Evolutionary conservation across 441 rosid genomes (phyloP).

Genomic region (Corymbia citriodora): DNA sequence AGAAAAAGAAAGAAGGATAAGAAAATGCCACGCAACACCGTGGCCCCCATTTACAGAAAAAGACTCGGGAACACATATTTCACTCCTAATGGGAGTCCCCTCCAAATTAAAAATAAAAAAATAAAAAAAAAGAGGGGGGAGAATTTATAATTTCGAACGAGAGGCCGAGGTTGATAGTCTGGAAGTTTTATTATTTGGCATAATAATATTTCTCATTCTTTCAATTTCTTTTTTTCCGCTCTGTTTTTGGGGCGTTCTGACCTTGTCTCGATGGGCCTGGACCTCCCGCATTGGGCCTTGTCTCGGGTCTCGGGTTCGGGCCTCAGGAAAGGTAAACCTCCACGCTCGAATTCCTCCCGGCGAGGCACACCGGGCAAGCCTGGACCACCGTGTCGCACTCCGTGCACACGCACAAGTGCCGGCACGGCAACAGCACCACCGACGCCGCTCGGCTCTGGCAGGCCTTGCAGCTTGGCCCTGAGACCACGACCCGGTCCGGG

Average conservation of each 20-base stretch:
- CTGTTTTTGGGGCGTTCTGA: conserved; percentile 1
- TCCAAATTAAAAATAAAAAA: conserved; percentile 9
- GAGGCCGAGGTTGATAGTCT: not conserved
- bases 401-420: conserved; percentile 74
- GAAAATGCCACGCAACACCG: not conserved
- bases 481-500: conserved; percentile 42
- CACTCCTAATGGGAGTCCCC: not conserved
- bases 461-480: conserved; percentile 50
- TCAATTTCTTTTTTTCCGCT: not conserved
- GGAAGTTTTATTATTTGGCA: not conserved
- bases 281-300: not conserved
- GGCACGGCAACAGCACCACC: conserved; percentile 84
- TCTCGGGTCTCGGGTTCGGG: not conserved
- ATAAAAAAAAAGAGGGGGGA: not conserved
- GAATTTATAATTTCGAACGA: not conserved
- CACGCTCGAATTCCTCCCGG: conserved; percentile 54
- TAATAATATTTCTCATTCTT: not conserved
- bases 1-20: not conserved
- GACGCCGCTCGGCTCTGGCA: conserved; percentile 57
- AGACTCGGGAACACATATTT: not conserved
- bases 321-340: conserved; percentile 53
- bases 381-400: conserved; percentile 62
- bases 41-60: not conserved
- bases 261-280: conserved; percentile 4
- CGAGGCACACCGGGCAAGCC: conserved; percentile 75